Conservation (phyloP, 192 early-diverging fungal species). For the Podila epicladia region DNA sequence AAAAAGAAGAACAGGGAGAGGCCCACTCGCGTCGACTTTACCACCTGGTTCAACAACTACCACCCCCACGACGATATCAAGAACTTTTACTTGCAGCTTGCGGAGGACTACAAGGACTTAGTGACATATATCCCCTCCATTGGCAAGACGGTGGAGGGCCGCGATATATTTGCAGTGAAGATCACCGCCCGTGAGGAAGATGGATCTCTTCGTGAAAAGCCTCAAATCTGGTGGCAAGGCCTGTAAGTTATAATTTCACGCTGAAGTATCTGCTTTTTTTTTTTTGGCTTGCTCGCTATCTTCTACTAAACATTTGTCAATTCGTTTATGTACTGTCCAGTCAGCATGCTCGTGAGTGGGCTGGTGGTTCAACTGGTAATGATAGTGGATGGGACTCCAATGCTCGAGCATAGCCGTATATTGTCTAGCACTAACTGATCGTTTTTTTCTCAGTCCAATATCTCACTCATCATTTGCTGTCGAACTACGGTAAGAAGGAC, state of each 20-base stretch:
- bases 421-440: not conserved
- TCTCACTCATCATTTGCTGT: slow-evolving; percentile 53
- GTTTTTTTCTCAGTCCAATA: slow-evolving; percentile 48
- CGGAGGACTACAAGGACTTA: slow-evolving; percentile 55
- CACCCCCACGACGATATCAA: slow-evolving; percentile 57
- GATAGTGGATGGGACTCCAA: not conserved
- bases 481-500: slow-evolving; percentile 50
- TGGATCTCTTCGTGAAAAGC: slow-evolving; percentile 33
- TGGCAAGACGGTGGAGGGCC: slow-evolving; percentile 63
- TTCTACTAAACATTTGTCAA: not conserved
- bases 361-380: slow-evolving; percentile 49
- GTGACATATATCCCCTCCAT: slow-evolving; percentile 66
- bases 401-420: not conserved
- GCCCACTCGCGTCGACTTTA: slow-evolving; percentile 28
- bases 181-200: slow-evolving; percentile 53
- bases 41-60: slow-evolving; percentile 60
- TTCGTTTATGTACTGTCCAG: not conserved
- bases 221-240: slow-evolving; percentile 52
- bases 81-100: slow-evolving; percentile 58
- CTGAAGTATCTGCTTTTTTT: too few species aligned
- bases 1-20: not conserved
- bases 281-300: not conserved
- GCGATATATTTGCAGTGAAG: slow-evolving; percentile 68
- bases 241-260: slow-evolving; percentile 17
- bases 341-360: slow-evolving; percentile 71